Evolutionary conservation across 1,284 basidiomycete genomes (phyloP).

Genomic region (Sporisorium exsertum): DNA sequence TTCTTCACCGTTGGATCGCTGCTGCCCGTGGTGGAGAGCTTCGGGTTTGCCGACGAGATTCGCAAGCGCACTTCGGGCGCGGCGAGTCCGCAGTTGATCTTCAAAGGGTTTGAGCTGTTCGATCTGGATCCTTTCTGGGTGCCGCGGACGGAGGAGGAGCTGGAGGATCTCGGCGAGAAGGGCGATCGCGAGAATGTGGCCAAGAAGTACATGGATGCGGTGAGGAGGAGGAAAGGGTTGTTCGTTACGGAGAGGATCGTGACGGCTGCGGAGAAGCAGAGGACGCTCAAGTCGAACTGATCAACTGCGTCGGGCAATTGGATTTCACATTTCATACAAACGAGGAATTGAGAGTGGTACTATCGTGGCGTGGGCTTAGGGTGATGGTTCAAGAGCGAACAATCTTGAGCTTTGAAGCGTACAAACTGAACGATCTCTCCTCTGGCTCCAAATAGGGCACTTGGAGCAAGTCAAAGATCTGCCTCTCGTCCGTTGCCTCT

Average conservation of each 20-base stretch:
- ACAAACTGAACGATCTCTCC: slow-evolving; percentile 23
- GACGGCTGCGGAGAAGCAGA: slow-evolving; percentile 67
- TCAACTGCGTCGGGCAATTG: background rate
- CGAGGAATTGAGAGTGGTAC: background rate
- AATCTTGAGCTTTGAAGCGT: slow-evolving; percentile 18
- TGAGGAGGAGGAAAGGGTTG: slow-evolving; percentile 73
- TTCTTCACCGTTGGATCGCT: slow-evolving; percentile 92
- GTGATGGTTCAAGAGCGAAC: background rate
- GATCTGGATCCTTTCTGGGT: slow-evolving; percentile 94
- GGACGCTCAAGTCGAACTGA: slow-evolving; percentile 67
- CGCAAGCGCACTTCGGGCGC: slow-evolving; percentile 95
- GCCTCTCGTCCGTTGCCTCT: slow-evolving; percentile 31
- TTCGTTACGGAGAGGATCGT: slow-evolving; percentile 61
- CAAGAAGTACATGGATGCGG: slow-evolving; percentile 90
- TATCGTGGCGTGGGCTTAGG: background rate
- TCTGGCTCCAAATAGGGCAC: slow-evolving; percentile 34
- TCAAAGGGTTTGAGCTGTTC: slow-evolving; percentile 77
- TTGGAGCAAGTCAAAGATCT: slow-evolving; percentile 31
- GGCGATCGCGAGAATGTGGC: slow-evolving; percentile 94
- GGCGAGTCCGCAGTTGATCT: slow-evolving; percentile 94
- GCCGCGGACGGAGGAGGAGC: slow-evolving; percentile 94
- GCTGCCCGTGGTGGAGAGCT: slow-evolving; percentile 95
- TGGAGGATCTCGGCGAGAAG: slow-evolving; percentile 96
- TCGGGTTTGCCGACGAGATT: slow-evolving; percentile 98
- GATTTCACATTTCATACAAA: background rate